These are phyloP conservation scores for Magnaporthiopsis incrustans DNA, from an alignment of 2,329 filamentous ascomycete species.

Conservation along the genomic window DNA sequence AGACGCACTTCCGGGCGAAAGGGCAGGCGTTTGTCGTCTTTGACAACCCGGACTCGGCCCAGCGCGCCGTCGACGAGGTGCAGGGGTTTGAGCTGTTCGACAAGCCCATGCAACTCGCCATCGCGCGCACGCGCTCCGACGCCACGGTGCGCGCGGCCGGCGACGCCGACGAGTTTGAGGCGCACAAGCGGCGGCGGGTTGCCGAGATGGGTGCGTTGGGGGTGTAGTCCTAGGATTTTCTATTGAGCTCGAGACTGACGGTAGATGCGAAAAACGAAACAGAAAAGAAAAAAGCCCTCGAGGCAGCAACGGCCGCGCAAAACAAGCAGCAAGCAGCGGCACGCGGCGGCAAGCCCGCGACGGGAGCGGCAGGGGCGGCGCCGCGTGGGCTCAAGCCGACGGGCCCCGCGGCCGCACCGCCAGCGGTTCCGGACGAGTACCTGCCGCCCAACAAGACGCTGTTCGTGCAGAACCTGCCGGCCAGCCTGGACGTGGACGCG, in stretches of 20 bases:
- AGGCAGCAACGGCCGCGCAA: constrained; percentile 53
- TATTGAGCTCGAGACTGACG: not conserved
- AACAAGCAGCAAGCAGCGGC: constrained; percentile 51
- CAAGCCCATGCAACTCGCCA: constrained; percentile 75
- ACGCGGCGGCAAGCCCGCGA: constrained; percentile 18
- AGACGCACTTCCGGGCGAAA: constrained; percentile 80
- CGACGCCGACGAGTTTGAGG: constrained; percentile 74
- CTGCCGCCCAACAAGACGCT: constrained; percentile 95
- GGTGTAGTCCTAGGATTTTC: not conserved
- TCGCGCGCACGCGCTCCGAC: constrained; percentile 79
- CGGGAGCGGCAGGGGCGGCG: constrained; percentile 31
- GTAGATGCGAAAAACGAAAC: not conserved
- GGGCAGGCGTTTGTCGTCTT: constrained; percentile 96
- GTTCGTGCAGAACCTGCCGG: constrained; percentile 86
- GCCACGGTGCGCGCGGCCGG: constrained; percentile 71
- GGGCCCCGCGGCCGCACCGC: constrained; percentile 54
- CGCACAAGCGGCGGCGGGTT: constrained; percentile 73
- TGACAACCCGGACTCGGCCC: constrained; percentile 70
- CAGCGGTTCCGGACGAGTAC: constrained; percentile 89
- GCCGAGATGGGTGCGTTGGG: constrained; percentile 72
- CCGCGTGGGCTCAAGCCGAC: constrained; percentile 51
- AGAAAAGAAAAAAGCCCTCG: constrained; percentile 73
- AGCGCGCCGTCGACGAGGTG: constrained; percentile 75
- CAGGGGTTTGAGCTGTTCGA: constrained; percentile 91
- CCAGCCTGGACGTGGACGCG: constrained; percentile 73